Percentiles rank a stretch among this genome's conserved stretches.
Evolutionary conservation across 1,139 yeast species (phyloP).

Genomic region (Taiozyma sp.): DNA sequence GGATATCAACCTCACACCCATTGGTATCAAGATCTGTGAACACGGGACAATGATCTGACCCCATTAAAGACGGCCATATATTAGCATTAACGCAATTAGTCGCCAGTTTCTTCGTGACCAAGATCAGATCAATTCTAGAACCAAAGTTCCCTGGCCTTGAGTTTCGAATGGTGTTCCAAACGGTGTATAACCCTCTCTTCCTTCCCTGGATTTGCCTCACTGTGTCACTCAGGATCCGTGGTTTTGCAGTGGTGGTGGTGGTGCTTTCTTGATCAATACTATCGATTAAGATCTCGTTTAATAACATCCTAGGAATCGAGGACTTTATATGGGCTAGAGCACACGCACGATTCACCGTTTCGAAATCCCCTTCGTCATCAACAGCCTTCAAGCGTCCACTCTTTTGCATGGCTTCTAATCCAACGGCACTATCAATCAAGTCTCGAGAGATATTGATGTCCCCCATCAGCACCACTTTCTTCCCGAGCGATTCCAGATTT

Average conservation of each 20-base stretch:
- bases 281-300: constrained; percentile 35
- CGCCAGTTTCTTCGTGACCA: constrained; percentile 39
- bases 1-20: constrained; percentile 1
- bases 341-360: constrained; percentile 33
- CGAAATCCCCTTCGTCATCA: constrained; percentile 28
- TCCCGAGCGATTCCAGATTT: constrained; percentile 48
- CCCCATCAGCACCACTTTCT: constrained; percentile 75
- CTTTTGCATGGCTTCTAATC: constrained; percentile 41
- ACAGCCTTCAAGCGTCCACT: constrained; percentile 15
- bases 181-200: constrained; percentile 70
- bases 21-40: constrained; percentile 55
- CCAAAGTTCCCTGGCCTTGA: constrained; percentile 86
- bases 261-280: constrained; percentile 23
- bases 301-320: constrained; percentile 36
- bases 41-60: constrained; percentile 95
- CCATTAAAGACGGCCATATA: constrained; percentile 66
- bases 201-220: constrained; percentile 54
- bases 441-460: constrained; percentile 83
- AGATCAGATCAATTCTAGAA: constrained; percentile 77
- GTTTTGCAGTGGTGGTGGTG: constrained; percentile 11
- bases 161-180: constrained; percentile 83
- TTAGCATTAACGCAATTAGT: constrained; percentile 42
- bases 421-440: constrained; percentile 78
- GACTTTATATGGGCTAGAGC: constrained; percentile 37
- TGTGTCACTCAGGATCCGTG: constrained; percentile 53